Percentiles rank a stretch among this genome's conserved stretches.
These are phyloP conservation scores for Capillidium rhysosporum DNA, from an alignment of 371 early-diverging fungal genomes.

Conservation along the genomic window DNA sequence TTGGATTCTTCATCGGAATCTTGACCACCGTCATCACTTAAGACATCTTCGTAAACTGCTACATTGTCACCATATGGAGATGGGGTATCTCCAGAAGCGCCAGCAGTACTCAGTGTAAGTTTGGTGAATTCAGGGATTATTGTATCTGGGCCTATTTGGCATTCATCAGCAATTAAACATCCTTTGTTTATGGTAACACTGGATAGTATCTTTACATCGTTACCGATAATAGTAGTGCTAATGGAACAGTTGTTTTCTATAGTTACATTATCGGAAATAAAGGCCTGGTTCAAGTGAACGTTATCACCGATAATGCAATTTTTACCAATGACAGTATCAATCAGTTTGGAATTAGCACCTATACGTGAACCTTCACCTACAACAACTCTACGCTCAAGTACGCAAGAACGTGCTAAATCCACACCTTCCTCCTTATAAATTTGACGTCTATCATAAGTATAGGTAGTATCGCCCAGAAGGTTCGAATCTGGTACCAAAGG, in stretches of 20 bases:
- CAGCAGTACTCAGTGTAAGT: constrained; percentile 32
- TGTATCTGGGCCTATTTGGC: constrained; percentile 56
- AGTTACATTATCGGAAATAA: constrained; percentile 58
- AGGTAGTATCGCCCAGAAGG: constrained; percentile 35
- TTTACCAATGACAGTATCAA: constrained; percentile 63
- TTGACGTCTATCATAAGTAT: constrained; percentile 49
- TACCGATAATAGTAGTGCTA: constrained; percentile 48
- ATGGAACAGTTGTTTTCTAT: constrained; percentile 46
- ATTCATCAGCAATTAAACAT: constrained; percentile 45
- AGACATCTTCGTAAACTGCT: constrained; percentile 16
- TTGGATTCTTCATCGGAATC: constrained; percentile 10
- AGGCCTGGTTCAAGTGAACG: constrained; percentile 41
- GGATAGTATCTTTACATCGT: constrained; percentile 36
- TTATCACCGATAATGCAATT: constrained; percentile 49
- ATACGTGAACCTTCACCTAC: constrained; percentile 58
- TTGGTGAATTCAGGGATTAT: constrained; percentile 43
- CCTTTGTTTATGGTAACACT: constrained; percentile 41
- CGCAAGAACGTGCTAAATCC: constrained; percentile 22
- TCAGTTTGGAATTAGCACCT: constrained; percentile 47
- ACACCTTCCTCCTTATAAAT: constrained; percentile 69
- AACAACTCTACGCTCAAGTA: constrained; percentile 30
- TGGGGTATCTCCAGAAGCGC: constrained; percentile 16
- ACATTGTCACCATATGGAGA: constrained; percentile 1
- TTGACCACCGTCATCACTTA: constrained; percentile 9
- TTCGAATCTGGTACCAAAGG: constrained; percentile 85